A percentile compares a stretch with the other conserved stretches of the same genome.
Conservation (phyloP, 805 yeast genomes). For the Metschnikowia kunwiensis region DNA sequence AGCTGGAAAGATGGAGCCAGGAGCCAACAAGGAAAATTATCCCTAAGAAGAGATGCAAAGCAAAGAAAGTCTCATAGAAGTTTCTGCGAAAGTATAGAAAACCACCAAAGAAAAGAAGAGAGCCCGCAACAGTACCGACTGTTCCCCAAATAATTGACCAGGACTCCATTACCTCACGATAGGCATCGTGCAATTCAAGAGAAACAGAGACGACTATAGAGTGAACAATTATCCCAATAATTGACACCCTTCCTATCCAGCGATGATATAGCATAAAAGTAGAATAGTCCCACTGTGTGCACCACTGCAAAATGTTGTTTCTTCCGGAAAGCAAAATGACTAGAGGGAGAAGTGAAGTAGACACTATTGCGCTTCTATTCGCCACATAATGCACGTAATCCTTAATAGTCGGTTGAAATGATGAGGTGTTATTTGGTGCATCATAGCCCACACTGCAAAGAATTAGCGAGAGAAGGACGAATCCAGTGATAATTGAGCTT, state of each 20-base stretch:
- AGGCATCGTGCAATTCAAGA: background rate
- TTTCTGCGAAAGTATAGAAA: slow-evolving; percentile 47
- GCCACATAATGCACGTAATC: slow-evolving; percentile 29
- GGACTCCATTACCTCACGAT: background rate
- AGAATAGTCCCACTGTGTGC: slow-evolving; percentile 60
- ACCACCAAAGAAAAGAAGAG: slow-evolving; percentile 44
- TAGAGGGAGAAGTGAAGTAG: slow-evolving; percentile 49
- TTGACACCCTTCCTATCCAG: slow-evolving; percentile 55
- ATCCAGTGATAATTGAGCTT: background rate
- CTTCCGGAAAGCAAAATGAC: slow-evolving; percentile 61
- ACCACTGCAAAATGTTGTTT: slow-evolving; percentile 59
- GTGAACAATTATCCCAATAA: slow-evolving; percentile 51
- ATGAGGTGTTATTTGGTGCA: background rate
- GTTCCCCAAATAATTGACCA: slow-evolving; percentile 31
- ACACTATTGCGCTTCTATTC: slow-evolving; percentile 52
- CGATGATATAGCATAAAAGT: slow-evolving; percentile 62
- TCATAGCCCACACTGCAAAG: slow-evolving; percentile 1
- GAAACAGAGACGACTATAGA: slow-evolving; percentile 26
- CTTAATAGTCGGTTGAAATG: background rate
- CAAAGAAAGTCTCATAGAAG: slow-evolving; percentile 54
- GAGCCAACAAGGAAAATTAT: slow-evolving; percentile 47
- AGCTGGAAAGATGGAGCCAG: slow-evolving; percentile 58
- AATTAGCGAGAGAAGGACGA: background rate
- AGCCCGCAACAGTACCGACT: slow-evolving; percentile 29
- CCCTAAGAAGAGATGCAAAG: slow-evolving; percentile 39